phyloP scores from a whole-genome alignment of 179 eudicot genomes.

The Actinidia arguta region DNA sequence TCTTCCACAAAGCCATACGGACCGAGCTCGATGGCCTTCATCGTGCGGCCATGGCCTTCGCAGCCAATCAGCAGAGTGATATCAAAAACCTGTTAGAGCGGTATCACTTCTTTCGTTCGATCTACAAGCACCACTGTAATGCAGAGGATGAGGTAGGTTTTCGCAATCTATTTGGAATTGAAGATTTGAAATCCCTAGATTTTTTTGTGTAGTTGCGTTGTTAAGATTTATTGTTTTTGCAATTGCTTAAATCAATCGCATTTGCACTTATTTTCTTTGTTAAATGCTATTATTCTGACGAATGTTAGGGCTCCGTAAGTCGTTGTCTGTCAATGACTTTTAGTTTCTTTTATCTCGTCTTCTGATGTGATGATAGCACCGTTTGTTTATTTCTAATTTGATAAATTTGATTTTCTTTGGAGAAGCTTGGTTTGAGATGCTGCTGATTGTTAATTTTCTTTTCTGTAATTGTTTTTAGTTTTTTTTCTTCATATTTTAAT shows the following conservation, averaged over 20 bases:
- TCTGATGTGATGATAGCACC: not conserved
- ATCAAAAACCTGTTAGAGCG: slow-evolving; percentile 77
- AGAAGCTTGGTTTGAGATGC: not conserved
- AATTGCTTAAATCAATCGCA: not conserved
- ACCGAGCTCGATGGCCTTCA: slow-evolving; percentile 88
- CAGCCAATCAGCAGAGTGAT: slow-evolving; percentile 45
- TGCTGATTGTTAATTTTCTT: not conserved
- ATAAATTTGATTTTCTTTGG: not conserved
- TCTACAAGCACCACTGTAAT: slow-evolving; percentile 94
- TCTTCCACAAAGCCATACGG: slow-evolving; percentile 87
- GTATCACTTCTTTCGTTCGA: slow-evolving; percentile 70
- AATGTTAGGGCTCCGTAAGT: not conserved
- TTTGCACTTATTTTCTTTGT: not conserved
- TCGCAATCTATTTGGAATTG: not conserved
- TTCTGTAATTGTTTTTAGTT: not conserved
- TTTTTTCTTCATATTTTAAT: too few species aligned
- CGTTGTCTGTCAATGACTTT: not conserved
- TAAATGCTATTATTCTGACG: not conserved
- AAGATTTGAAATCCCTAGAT: not conserved
- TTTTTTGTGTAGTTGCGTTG: not conserved
- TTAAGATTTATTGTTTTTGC: not conserved
- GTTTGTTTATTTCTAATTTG: not conserved
- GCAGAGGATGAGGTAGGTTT: slow-evolving; percentile 92
- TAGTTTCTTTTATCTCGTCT: too few species aligned
- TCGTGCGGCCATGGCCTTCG: slow-evolving; percentile 72